These are phyloP conservation scores for Nothophaeocryptopus gaeumannii DNA, from an alignment of 2,329 filamentous ascomycete species.

Conservation along the genomic window DNA sequence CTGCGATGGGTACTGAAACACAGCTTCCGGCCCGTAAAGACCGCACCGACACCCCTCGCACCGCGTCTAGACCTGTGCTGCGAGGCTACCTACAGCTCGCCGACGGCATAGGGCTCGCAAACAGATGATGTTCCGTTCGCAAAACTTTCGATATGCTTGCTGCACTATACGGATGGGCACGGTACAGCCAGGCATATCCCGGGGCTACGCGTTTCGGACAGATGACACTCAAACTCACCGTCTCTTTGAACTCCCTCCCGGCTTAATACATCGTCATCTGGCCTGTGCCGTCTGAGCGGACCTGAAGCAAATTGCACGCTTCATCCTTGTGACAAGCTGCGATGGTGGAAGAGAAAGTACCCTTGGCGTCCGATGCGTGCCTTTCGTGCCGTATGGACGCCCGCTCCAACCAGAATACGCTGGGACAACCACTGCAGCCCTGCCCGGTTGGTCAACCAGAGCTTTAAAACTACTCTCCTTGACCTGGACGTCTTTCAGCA, in stretches of 20 bases:
- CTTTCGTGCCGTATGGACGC: not conserved
- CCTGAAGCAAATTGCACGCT: slow-evolving; percentile 5
- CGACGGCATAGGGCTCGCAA: too few species aligned
- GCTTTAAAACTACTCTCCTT: too few species aligned
- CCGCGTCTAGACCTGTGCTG: too few species aligned
- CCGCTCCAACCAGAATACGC: slow-evolving; percentile 4
- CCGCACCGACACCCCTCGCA: too few species aligned
- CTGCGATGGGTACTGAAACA: too few species aligned
- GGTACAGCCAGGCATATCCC: not conserved
- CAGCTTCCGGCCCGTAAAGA: too few species aligned
- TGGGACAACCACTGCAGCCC: too few species aligned
- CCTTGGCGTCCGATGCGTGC: not conserved
- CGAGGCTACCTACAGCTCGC: too few species aligned
- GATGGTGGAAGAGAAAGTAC: slow-evolving; percentile 2
- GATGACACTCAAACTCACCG: slow-evolving; percentile 3
- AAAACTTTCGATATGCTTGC: slow-evolving; percentile 1
- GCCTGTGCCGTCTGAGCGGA: not conserved
- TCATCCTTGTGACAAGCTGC: slow-evolving; percentile 4
- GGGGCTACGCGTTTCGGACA: slow-evolving; percentile 4
- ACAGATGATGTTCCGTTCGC: not conserved
- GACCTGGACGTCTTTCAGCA: too few species aligned
- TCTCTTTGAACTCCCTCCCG: not conserved
- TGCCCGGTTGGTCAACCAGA: too few species aligned
- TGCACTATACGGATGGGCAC: not conserved
- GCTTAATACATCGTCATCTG: not conserved